These are phyloP conservation scores for Ophiocordyceps sinensis DNA, from an alignment of 2,329 filamentous ascomycete species.

Conservation along the genomic window DNA sequence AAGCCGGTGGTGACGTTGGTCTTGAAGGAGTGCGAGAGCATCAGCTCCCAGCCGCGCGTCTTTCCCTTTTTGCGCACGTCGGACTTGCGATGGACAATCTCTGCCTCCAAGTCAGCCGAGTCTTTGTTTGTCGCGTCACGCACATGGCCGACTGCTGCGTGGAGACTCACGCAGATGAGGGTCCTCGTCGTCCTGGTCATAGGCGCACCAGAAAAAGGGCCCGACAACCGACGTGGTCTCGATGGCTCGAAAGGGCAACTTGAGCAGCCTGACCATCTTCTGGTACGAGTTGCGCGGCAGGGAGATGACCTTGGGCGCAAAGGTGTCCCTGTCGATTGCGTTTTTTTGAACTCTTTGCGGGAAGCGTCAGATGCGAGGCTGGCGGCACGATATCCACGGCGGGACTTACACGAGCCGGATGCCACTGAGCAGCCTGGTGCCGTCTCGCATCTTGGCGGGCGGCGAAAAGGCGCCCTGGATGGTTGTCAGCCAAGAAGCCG, in stretches of 20 bases:
- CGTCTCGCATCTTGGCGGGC: slow-evolving; percentile 23
- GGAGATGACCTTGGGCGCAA: slow-evolving; percentile 39
- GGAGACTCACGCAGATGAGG: slow-evolving; percentile 36
- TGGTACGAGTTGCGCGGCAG: slow-evolving; percentile 34
- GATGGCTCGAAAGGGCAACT: slow-evolving; percentile 40
- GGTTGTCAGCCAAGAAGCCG: not conserved
- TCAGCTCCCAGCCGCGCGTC: slow-evolving; percentile 50
- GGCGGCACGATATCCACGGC: not conserved
- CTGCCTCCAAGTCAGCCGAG: slow-evolving; percentile 12
- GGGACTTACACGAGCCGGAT: slow-evolving; percentile 38
- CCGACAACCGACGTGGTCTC: slow-evolving; percentile 45
- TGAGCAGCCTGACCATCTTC: slow-evolving; percentile 39
- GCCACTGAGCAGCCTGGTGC: slow-evolving; percentile 31
- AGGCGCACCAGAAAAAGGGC: slow-evolving; percentile 47
- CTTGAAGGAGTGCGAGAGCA: slow-evolving; percentile 42
- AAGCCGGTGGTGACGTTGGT: slow-evolving; percentile 43
- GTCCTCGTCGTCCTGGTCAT: slow-evolving; percentile 41
- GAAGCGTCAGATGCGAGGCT: not conserved
- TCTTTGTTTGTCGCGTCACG: not conserved
- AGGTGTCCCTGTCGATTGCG: slow-evolving; percentile 42
- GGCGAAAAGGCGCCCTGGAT: slow-evolving; percentile 38
- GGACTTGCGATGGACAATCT: slow-evolving; percentile 51
- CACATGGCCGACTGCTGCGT: not conserved
- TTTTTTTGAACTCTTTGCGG: slow-evolving; percentile 36
- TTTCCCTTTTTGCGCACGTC: slow-evolving; percentile 50